Conservation (phyloP, 176 grass and related monocot genomes). For the Saccharum officinarum region DNA sequence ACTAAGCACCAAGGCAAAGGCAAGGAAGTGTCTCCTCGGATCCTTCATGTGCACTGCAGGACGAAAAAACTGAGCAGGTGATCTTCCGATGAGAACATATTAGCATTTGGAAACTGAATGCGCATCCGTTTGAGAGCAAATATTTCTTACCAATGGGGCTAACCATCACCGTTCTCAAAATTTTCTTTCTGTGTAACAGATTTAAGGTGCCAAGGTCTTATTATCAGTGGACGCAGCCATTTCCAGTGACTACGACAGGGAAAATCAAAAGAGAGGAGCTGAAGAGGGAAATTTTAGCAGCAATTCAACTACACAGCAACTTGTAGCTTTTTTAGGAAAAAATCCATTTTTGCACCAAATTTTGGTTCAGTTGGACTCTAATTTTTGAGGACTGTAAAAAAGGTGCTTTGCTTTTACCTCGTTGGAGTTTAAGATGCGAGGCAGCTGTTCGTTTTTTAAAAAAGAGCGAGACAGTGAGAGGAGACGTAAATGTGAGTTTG, state of each 20-base stretch:
- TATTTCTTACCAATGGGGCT: background rate
- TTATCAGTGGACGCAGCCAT: conserved; percentile 55
- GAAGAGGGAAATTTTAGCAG: conserved; percentile 52
- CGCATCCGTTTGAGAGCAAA: background rate
- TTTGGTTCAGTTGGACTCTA: background rate
- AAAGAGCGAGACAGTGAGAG: background rate
- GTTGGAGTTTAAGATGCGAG: background rate
- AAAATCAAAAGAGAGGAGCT: conserved; percentile 79
- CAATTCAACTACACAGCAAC: conserved; percentile 57
- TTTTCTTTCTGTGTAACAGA: conserved; percentile 43
- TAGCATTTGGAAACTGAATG: background rate
- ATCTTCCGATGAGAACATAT: background rate
- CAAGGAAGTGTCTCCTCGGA: conserved; percentile 51
- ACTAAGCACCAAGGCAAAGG: conserved; percentile 8
- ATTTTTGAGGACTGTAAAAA: background rate
- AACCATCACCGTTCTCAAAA: background rate
- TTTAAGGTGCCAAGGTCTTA: conserved; percentile 83
- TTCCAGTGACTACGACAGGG: conserved; percentile 82
- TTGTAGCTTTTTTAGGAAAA: conserved; percentile 35
- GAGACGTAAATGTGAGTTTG: background rate
- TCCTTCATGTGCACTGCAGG: conserved; percentile 57
- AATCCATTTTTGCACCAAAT: background rate
- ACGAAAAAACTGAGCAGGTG: conserved; percentile 74
- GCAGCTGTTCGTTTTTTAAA: no score
- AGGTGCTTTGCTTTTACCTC: background rate